Evolutionary conservation across 2,329 filamentous ascomycete species (phyloP).

Genomic region (Furcasterigmium sp.): DNA sequence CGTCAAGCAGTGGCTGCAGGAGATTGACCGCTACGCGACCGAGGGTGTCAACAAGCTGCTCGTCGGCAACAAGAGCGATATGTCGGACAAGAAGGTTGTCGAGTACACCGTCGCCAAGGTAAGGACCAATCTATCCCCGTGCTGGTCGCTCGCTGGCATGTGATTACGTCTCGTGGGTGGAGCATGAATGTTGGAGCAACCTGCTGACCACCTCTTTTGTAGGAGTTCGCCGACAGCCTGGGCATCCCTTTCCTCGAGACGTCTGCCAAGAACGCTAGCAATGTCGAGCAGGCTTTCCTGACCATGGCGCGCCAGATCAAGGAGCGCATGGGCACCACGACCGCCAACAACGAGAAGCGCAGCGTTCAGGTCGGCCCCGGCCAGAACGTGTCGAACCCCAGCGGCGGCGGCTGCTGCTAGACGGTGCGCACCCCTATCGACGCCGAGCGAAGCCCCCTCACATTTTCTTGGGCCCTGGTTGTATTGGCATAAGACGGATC

Average conservation of each 20-base stretch:
- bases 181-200: no score
- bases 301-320: constrained; percentile 99
- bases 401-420: constrained; percentile 88
- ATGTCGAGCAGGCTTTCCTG: constrained; percentile 99
- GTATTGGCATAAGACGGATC: no score
- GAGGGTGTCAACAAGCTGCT: constrained; percentile 99
- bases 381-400: constrained; percentile 85
- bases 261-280: constrained; percentile 98
- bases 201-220: constrained; percentile 10
- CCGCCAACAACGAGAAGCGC: constrained; percentile 95
- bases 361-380: constrained; percentile 94
- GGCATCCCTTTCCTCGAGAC: constrained; percentile 99
- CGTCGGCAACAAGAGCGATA: constrained; percentile 99
- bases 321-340: constrained; percentile 97
- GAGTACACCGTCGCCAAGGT: constrained; percentile 99
- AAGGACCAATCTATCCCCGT: constrained; percentile 22
- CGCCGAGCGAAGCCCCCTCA: no score
- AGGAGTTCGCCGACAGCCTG: constrained; percentile 99
- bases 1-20: constrained; percentile 99
- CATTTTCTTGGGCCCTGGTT: no score
- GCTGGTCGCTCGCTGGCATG: not conserved
- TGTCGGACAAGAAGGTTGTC: constrained; percentile 99
- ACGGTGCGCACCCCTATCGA: constrained; percentile 13
- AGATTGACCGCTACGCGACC: constrained; percentile 98
- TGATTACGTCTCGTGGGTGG: not conserved